phyloP scores from a whole-genome alignment of 179 eudicot genomes.

The Silene coronaria region DNA sequence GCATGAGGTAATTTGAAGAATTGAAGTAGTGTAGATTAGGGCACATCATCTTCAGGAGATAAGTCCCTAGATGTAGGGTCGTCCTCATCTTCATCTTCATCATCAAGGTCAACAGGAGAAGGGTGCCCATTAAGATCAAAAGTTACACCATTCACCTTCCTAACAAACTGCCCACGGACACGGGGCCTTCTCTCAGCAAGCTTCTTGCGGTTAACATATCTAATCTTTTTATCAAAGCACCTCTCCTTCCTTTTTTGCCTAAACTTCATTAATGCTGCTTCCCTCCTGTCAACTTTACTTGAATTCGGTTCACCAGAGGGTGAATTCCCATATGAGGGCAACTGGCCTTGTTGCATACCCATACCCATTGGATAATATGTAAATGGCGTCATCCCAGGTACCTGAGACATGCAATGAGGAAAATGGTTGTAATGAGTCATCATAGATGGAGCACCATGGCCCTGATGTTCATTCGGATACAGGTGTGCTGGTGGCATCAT shows the following conservation, averaged over 20 bases:
- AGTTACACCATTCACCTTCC: slow-evolving; percentile 71
- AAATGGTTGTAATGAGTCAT: slow-evolving; percentile 49
- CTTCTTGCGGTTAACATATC: slow-evolving; percentile 80
- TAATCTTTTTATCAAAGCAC: slow-evolving; percentile 88
- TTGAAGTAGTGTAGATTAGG: slow-evolving; percentile 12
- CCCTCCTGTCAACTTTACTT: slow-evolving; percentile 72
- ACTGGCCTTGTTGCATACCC: slow-evolving; percentile 65
- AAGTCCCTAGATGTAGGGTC: slow-evolving; percentile 35
- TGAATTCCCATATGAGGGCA: slow-evolving; percentile 50
- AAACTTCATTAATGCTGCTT: slow-evolving; percentile 84
- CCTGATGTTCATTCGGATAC: slow-evolving; percentile 46
- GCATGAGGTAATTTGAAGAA: not conserved
- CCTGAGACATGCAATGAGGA: slow-evolving; percentile 52
- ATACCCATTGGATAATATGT: slow-evolving; percentile 53
- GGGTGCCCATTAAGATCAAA: slow-evolving; percentile 90
- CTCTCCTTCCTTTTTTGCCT: slow-evolving; percentile 94
- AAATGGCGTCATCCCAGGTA: slow-evolving; percentile 57
- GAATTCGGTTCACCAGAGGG: slow-evolving; percentile 35
- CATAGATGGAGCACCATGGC: slow-evolving; percentile 38
- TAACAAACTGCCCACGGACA: slow-evolving; percentile 93
- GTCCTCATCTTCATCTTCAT: slow-evolving; percentile 69
- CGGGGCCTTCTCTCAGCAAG: slow-evolving; percentile 96
- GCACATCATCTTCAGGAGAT: slow-evolving; percentile 47
- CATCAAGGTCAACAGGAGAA: slow-evolving; percentile 47
- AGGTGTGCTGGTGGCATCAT: slow-evolving; percentile 51